Evolutionary conservation across 2,329 filamentous ascomycete genomes (phyloP), one percentile per base, ranked within the genome.

Genomic region (Neospermospora avenae): DNA sequence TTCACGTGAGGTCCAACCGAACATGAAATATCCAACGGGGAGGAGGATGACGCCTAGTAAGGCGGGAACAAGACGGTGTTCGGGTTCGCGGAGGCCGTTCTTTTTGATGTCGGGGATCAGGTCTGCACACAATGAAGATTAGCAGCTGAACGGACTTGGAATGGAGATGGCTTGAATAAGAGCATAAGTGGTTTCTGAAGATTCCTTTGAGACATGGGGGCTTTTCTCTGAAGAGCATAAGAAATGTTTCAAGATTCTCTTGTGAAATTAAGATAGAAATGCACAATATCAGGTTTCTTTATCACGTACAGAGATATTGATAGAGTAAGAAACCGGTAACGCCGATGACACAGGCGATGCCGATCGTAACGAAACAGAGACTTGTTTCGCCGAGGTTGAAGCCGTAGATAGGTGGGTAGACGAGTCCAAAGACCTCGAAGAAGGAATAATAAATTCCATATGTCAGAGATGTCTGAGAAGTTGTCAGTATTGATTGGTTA

Each of bases 341-440:
- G 51, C 67, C 72, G 28, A 82, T 74, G 39, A 82, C 60, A 66
- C 80, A 83, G 6, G 80, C 76, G 22, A 86, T 77, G 31, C 84
- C 74, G 66, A 86, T 78, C 63, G 79, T 81, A 48, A 84, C 72
- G 74, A 87, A 87, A 59, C 84, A 78, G 18, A 87, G 77, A 20
- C 84, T 83, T 59, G 81, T 73, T 62, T 84, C 70, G 42, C 83
- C 83, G 3, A 81, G 72, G 63, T 77, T 80, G 79, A 88, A 85
- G 68, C 73, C 69, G 71, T 88, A 88, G 65, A 80, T 74, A 31
- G 76, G 77, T 3, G 78, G 76, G 69, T 85, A 88, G 60, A 87
- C 83, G n/a, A 85, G 74, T 6, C 84, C 83, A 71, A 88, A 87
- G n/a, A 80, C 80, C 68, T 87, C 84, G 68, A 87, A 87, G 73